phyloP scores from a whole-genome alignment of 2,329 filamentous ascomycete genomes.

The Ilyonectria robusta region DNA sequence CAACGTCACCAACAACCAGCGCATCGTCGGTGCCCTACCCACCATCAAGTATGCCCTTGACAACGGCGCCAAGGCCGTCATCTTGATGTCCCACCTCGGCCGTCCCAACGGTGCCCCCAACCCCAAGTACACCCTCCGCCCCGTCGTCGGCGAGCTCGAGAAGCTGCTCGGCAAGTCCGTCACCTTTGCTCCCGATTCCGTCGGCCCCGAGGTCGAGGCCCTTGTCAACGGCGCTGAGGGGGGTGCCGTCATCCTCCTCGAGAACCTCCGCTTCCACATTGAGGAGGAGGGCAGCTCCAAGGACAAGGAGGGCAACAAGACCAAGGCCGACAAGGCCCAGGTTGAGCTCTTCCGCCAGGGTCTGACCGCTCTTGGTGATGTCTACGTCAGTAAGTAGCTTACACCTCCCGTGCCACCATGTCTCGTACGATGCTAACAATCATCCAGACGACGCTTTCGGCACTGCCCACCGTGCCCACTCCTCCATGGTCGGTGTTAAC shows the following conservation, averaged over 20 bases:
- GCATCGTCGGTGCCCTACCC: conserved; percentile 94
- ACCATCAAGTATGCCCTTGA: conserved; percentile 96
- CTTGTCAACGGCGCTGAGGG: conserved; percentile 86
- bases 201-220: conserved; percentile 90
- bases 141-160: conserved; percentile 91
- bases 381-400: conserved; percentile 87
- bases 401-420: background rate
- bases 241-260: conserved; percentile 89
- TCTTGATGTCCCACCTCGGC: conserved; percentile 99
- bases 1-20: conserved; percentile 98
- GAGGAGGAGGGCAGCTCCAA: conserved; percentile 97
- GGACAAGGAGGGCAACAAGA: conserved; percentile 95
- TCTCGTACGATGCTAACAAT: conserved; percentile 38
- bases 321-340: conserved; percentile 94
- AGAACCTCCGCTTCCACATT: conserved; percentile 98
- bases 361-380: conserved; percentile 92
- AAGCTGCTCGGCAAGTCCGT: conserved; percentile 89
- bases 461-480: conserved; percentile 98
- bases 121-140: conserved; percentile 94
- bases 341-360: conserved; percentile 96
- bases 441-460: conserved; percentile 92
- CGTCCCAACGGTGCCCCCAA: conserved; percentile 93
- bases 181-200: conserved; percentile 90
- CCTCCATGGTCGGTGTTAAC: conserved; percentile 96
- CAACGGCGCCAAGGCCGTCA: conserved; percentile 89